A percentile compares a stretch with the other conserved stretches of the same genome.
Conservation (phyloP, 2,329 filamentous ascomycete genomes). For the Colletotrichum chrysophilum region DNA sequence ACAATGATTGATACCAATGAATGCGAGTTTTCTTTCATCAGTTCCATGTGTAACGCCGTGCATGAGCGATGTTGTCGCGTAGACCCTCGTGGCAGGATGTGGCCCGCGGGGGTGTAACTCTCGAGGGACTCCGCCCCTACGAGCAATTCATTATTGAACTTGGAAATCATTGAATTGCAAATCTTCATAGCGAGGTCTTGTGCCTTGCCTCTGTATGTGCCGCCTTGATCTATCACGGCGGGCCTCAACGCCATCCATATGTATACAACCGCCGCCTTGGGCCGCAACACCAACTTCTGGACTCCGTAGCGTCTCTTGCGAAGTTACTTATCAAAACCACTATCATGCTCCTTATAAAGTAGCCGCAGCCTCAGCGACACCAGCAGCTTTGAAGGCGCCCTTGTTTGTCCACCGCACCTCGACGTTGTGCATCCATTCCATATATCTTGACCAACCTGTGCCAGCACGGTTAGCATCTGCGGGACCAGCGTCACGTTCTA, state of each 20-base stretch:
- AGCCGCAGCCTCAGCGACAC: constrained; percentile 65
- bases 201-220: not conserved
- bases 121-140: not conserved
- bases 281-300: not conserved
- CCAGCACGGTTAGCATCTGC: not conserved
- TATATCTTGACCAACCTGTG: constrained; percentile 87
- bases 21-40: not conserved
- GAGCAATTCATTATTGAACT: not conserved
- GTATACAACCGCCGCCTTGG: not conserved
- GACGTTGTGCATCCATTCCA: constrained; percentile 90
- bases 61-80: not conserved
- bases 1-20: not conserved
- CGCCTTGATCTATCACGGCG: not conserved
- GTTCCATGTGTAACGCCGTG: not conserved
- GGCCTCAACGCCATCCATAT: constrained; percentile 12
- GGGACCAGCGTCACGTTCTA: not conserved
- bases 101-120: not conserved
- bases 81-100: not conserved
- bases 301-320: not conserved
- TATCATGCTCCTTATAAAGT: constrained; percentile 45
- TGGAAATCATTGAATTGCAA: not conserved
- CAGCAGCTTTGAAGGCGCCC: constrained; percentile 65
- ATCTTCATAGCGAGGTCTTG: not conserved
- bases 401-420: constrained; percentile 72
- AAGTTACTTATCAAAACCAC: not conserved